phyloP scores from a whole-genome alignment of 495 filamentous ascomycete species.

The Lasiosphaeria miniovina region DNA sequence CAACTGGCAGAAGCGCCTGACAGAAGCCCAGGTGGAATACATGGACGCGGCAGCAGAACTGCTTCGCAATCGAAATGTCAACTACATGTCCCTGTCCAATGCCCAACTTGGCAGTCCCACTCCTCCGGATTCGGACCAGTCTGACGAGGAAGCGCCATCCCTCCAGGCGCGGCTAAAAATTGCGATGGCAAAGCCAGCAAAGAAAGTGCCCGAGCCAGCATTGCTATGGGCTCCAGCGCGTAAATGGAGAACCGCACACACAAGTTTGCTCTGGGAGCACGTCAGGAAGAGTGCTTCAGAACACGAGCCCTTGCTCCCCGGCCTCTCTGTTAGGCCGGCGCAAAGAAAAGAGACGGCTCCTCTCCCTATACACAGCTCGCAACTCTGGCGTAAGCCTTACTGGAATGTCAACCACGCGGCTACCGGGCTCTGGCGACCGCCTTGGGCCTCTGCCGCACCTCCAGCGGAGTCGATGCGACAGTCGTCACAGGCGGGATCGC shows the following conservation, averaged over 20 bases:
- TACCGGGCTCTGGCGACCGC: slow-evolving; percentile 37
- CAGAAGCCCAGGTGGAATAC: slow-evolving; percentile 45
- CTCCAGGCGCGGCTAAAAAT: slow-evolving; percentile 3
- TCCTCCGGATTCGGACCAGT: slow-evolving; percentile 43
- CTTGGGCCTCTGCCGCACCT: slow-evolving; percentile 33
- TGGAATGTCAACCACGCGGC: slow-evolving; percentile 16
- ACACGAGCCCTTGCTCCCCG: slow-evolving; percentile 23
- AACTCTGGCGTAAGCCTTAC: slow-evolving; percentile 42
- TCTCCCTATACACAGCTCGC: slow-evolving; percentile 36
- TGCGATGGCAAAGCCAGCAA: not conserved
- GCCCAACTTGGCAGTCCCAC: slow-evolving; percentile 48
- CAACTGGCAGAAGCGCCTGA: slow-evolving; percentile 32
- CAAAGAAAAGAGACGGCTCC: slow-evolving; percentile 30
- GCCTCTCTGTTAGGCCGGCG: slow-evolving; percentile 30
- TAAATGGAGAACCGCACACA: not conserved
- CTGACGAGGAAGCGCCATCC: slow-evolving; percentile 21
- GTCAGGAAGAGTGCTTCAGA: slow-evolving; percentile 11
- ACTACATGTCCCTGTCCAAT: slow-evolving; percentile 36
- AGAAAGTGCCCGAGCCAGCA: not conserved
- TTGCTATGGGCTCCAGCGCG: slow-evolving; percentile 25
- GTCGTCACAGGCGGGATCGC: slow-evolving; percentile 23
- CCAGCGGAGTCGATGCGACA: slow-evolving; percentile 32
- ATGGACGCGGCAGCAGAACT: slow-evolving; percentile 39
- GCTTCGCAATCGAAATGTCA: slow-evolving; percentile 34
- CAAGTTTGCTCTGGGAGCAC: slow-evolving; percentile 17